These are phyloP conservation scores for Peribolospora baueri DNA, from an alignment of 768 basidiomycete genomes.

Conservation along the genomic window DNA sequence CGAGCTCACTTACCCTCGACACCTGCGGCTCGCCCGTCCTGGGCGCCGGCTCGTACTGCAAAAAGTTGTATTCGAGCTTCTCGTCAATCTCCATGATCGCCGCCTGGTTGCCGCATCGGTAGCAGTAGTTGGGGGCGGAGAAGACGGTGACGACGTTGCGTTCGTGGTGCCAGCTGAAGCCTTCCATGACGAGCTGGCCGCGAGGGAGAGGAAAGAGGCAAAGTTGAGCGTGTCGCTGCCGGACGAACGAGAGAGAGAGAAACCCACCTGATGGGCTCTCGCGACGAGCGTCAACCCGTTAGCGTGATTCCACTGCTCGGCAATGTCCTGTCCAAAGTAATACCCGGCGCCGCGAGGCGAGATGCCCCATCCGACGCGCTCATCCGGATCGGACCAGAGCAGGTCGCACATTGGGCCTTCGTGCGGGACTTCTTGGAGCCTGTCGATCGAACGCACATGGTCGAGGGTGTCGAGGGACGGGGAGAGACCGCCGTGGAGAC, in stretches of 20 bases:
- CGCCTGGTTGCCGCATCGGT: neutral
- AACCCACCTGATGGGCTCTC: neutral
- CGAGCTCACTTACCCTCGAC: conserved; percentile 22
- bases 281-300: neutral
- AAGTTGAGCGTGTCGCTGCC: neutral
- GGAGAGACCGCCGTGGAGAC: neutral
- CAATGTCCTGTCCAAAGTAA: neutral
- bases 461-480: neutral
- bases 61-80: neutral
- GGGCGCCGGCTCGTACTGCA: conserved; percentile 99
- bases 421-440: neutral
- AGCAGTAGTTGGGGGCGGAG: neutral
- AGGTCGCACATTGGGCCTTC: neutral
- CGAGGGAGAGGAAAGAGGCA: conserved; percentile 50
- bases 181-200: conserved; percentile 16
- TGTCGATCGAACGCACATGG: neutral
- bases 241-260: neutral
- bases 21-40: conserved; percentile 95
- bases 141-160: neutral
- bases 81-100: neutral
- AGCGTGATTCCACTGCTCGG: neutral
- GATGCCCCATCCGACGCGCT: neutral
- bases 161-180: neutral
- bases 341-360: neutral
- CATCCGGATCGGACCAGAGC: neutral